Evolutionary conservation across 2,329 filamentous ascomycete species (phyloP).

Genomic region (Ascochyta rabiei): DNA sequence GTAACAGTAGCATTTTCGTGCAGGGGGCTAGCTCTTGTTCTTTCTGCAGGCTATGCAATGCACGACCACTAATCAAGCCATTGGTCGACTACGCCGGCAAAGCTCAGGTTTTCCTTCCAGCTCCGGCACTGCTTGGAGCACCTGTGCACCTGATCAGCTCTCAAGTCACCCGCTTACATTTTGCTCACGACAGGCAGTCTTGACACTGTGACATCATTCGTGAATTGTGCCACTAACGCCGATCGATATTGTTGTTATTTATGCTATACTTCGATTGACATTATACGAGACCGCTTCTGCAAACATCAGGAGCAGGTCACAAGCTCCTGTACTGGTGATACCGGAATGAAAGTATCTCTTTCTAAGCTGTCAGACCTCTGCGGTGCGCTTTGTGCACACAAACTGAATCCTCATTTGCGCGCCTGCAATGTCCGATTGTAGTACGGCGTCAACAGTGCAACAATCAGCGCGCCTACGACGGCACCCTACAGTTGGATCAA

Average conservation of each 20-base stretch:
- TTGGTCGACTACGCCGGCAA: too few relatives aligned
- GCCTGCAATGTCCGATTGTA: not conserved
- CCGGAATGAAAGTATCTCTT: not conserved
- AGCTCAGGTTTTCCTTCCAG: not conserved
- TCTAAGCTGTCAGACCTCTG: not conserved
- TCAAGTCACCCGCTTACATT: not conserved
- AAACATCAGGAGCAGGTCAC: not conserved
- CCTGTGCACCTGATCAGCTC: not conserved
- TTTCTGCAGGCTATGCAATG: not conserved
- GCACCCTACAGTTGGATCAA: not conserved
- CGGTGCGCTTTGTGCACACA: not conserved
- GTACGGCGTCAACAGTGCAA: conserved; percentile 1
- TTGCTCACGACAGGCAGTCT: not conserved
- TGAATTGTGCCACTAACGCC: not conserved
- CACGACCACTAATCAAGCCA: too few relatives aligned
- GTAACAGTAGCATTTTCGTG: not conserved
- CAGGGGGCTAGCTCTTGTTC: not conserved
- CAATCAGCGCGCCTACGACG: not conserved
- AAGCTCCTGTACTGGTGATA: not conserved
- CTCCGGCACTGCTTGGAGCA: not conserved
- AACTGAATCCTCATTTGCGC: not conserved
- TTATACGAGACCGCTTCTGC: not conserved
- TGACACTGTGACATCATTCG: not conserved
- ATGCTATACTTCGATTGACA: not conserved
- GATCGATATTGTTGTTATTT: too few relatives aligned